phyloP scores from a whole-genome alignment of 2,329 filamentous ascomycete genomes.

The Lachnellula cervina region DNA sequence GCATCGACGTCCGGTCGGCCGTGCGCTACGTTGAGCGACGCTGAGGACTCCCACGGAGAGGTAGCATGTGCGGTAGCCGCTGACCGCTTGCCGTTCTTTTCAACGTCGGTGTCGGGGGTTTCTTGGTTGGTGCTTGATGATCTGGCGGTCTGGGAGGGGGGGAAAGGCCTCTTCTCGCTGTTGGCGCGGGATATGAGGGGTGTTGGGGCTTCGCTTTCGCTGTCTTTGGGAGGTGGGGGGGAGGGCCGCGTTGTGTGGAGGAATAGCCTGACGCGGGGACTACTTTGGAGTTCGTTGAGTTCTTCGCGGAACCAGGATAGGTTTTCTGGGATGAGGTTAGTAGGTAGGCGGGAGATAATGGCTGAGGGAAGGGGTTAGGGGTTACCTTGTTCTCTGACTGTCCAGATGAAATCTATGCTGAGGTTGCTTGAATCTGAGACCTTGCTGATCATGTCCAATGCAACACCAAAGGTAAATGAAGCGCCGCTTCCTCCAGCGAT shows the following conservation, averaged over 20 bases:
- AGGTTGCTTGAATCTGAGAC: conserved; percentile 31
- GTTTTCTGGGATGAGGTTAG: conserved; percentile 9
- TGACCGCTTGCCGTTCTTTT: not conserved
- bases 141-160: not conserved
- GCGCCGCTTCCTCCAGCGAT: conserved; percentile 58
- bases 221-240: not conserved
- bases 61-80: not conserved
- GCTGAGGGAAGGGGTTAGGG: not conserved
- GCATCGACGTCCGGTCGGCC: conserved; percentile 40
- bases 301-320: conserved; percentile 23
- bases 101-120: conserved; percentile 2
- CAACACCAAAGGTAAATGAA: conserved; percentile 51
- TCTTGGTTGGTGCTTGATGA: not conserved
- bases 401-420: conserved; percentile 46
- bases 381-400: conserved; percentile 42
- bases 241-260: conserved; percentile 28
- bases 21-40: conserved; percentile 12
- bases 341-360: not conserved
- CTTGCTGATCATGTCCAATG: conserved; percentile 40
- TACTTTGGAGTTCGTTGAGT: conserved; percentile 26
- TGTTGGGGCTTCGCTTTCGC: not conserved
- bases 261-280: conserved; percentile 26
- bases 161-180: conserved; percentile 9
- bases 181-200: conserved; percentile 3
- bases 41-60: conserved; percentile 7